Conservation (phyloP, 108 stramenopile species). For the Fragilariopsis cylindrus region DNA sequence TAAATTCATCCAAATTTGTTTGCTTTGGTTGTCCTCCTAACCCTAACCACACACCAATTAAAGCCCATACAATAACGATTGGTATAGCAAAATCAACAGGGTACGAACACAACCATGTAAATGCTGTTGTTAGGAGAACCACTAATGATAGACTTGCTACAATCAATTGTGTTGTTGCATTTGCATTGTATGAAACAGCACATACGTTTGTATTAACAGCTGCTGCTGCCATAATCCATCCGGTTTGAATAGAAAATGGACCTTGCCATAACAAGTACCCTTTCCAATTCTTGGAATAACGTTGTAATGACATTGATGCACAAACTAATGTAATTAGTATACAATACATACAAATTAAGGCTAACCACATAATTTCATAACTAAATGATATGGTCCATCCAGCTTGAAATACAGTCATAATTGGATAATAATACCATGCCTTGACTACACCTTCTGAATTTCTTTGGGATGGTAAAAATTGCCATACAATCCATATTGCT, state of each 20-base stretch:
- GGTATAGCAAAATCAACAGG: constrained; percentile 56
- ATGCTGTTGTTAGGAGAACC: constrained; percentile 45
- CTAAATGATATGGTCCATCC: constrained; percentile 70
- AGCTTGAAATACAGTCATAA: constrained; percentile 46
- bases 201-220: constrained; percentile 73
- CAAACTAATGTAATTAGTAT: constrained; percentile 25
- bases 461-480: constrained; percentile 34
- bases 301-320: constrained; percentile 7
- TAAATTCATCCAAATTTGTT: constrained; percentile 43
- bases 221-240: constrained; percentile 81
- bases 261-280: constrained; percentile 62
- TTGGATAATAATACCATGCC: constrained; percentile 46
- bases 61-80: constrained; percentile 62
- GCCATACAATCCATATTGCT: constrained; percentile 53
- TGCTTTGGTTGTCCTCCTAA: constrained; percentile 39
- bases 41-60: constrained; percentile 48
- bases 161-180: constrained; percentile 41
- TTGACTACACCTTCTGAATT: constrained; percentile 39
- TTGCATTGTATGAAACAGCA: constrained; percentile 36
- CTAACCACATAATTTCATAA: constrained; percentile 51
- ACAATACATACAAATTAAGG: constrained; percentile 56
- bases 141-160: constrained; percentile 53
- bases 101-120: constrained; percentile 34
- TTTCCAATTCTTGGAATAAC: constrained; percentile 13
- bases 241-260: constrained; percentile 68